phyloP scores from a whole-genome alignment of 1,284 basidiomycete genomes.

The Neonothopanus nambi region DNA sequence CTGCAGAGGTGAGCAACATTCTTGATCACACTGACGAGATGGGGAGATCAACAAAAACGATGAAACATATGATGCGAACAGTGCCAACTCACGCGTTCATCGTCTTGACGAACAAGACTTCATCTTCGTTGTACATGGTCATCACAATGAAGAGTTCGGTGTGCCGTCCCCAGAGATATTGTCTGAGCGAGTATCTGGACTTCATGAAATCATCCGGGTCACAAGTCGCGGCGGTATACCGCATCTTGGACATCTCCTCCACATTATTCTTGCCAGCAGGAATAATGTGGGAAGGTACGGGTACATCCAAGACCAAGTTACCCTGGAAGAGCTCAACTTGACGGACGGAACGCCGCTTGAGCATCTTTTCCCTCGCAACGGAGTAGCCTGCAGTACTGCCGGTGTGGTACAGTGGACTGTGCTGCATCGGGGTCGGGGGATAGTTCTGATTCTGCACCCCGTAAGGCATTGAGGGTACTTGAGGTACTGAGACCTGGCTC shows the following conservation, averaged over 20 bases:
- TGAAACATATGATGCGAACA: neutral
- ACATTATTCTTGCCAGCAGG: conserved; percentile 60
- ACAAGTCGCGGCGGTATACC: conserved; percentile 92
- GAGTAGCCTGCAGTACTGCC: conserved; percentile 63
- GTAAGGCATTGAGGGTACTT: conserved; percentile 54
- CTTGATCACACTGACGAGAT: conserved; percentile 73
- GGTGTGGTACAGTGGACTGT: conserved; percentile 49
- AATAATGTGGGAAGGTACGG: conserved; percentile 76
- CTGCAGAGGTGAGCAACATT: conserved; percentile 86
- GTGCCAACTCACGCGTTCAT: conserved; percentile 75
- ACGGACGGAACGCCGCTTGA: conserved; percentile 76
- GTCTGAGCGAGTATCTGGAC: conserved; percentile 79
- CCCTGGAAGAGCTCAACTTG: conserved; percentile 83
- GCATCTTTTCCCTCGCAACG: conserved; percentile 69
- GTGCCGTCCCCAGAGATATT: conserved; percentile 80
- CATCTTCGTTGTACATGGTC: conserved; percentile 97
- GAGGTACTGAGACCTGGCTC: conserved; percentile 51
- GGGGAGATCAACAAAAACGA: conserved; percentile 17
- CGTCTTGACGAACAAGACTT: conserved; percentile 79
- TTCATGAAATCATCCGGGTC: conserved; percentile 89
- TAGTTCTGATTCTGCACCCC: conserved; percentile 48
- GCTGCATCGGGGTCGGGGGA: conserved; percentile 54
- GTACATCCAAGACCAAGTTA: conserved; percentile 82
- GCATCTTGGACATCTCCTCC: conserved; percentile 83
- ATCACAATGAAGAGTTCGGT: conserved; percentile 96